Conservation (phyloP, 78 protist species). For the Dictyostelium firmibasis region DNA sequence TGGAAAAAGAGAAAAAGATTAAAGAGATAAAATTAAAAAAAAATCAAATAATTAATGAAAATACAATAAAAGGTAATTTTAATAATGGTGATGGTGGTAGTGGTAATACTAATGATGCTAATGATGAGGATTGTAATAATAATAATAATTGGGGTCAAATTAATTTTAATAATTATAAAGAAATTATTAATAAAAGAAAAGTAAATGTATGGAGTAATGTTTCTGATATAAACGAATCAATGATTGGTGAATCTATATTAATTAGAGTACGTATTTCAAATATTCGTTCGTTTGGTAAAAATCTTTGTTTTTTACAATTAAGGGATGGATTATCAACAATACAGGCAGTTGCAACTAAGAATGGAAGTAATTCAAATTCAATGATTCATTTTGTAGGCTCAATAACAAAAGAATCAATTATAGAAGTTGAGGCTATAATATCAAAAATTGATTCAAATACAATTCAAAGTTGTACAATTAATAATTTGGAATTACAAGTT, state of each 20-base stretch:
- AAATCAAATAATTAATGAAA: too few relatives aligned
- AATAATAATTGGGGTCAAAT: conserved; percentile 34
- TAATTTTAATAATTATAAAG: neutral
- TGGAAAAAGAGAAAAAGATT: conserved; percentile 61
- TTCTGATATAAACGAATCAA: neutral
- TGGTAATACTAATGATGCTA: too few relatives aligned
- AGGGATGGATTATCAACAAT: conserved; percentile 84
- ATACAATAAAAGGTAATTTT: neutral
- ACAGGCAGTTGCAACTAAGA: conserved; percentile 83
- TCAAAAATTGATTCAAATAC: conserved; percentile 76
- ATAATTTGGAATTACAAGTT: conserved; percentile 88
- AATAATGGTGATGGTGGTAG: neutral
- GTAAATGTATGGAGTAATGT: conserved; percentile 23
- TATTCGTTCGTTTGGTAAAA: conserved; percentile 37
- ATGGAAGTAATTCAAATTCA: conserved; percentile 17
- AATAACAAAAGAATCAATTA: conserved; percentile 91
- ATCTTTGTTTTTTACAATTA: conserved; percentile 85
- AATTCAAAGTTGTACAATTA: conserved; percentile 82
- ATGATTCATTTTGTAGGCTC: conserved; percentile 81
- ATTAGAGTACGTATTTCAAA: conserved; percentile 25
- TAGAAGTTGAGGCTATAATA: conserved; percentile 82
- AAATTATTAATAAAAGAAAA: neutral
- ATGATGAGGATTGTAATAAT: neutral
- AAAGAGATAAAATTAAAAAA: conserved; percentile 26
- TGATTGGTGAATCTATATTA: neutral